Percentiles rank a stretch among this genome's conserved stretches.
phyloP scores from a whole-genome alignment of 2,329 filamentous ascomycete species.

The Colletotrichum acutatum region DNA sequence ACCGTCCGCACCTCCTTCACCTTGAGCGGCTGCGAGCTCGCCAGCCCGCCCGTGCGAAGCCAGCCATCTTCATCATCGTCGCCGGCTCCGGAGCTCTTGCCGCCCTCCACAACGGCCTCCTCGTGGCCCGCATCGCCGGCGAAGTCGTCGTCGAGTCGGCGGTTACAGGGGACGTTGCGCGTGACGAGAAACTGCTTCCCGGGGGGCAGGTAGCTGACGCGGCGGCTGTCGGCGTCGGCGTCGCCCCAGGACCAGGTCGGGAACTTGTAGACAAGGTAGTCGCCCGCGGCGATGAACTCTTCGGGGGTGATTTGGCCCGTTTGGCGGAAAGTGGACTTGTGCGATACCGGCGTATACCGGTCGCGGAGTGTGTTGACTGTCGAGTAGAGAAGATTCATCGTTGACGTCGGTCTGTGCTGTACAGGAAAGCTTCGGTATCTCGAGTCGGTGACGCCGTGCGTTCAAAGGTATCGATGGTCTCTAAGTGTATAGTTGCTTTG shows the following conservation, averaged over 20 bases:
- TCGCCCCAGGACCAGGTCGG: conserved; percentile 98
- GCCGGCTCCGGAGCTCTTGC: conserved; percentile 53
- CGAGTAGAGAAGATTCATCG: conserved; percentile 92
- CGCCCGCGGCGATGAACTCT: conserved; percentile 94
- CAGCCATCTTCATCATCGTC: conserved; percentile 86
- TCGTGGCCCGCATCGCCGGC: conserved; percentile 88
- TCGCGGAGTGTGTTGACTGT: conserved; percentile 93
- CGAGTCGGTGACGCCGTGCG: conserved; percentile 4
- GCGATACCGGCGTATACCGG: conserved; percentile 86
- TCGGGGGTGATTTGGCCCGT: conserved; percentile 97
- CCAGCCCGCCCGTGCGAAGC: conserved; percentile 86
- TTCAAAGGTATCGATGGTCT: not conserved
- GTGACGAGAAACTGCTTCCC: conserved; percentile 97
- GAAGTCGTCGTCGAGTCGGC: conserved; percentile 92
- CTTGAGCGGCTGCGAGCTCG: conserved; percentile 79
- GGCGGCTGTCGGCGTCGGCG: conserved; percentile 82
- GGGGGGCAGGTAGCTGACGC: conserved; percentile 82
- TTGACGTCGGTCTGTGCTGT: conserved; percentile 34
- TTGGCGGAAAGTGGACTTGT: conserved; percentile 92
- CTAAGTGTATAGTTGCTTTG: not conserved
- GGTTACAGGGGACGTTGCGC: conserved; percentile 92
- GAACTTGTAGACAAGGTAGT: conserved; percentile 99
- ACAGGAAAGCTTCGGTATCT: not conserved
- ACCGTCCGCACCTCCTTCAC: conserved; percentile 86
- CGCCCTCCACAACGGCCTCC: conserved; percentile 80